phyloP scores from a whole-genome alignment of 2,329 filamentous ascomycete genomes.

The Coniochaeta prunicola region DNA sequence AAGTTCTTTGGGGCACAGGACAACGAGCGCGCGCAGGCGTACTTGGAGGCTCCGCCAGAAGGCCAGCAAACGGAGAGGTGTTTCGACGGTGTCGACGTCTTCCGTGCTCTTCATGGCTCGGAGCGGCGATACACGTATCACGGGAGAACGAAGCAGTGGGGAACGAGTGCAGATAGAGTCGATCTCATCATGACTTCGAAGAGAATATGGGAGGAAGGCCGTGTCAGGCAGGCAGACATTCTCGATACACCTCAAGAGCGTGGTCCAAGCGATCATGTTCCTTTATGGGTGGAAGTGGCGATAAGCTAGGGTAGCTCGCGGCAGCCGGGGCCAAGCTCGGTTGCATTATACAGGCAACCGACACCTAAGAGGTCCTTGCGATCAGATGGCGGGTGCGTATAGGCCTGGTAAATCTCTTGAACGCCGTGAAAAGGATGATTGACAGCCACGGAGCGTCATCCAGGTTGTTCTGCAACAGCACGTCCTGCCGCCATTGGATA shows the following conservation, averaged over 20 bases:
- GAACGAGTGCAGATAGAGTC: slow-evolving; percentile 43
- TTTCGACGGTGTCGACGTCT: slow-evolving; percentile 34
- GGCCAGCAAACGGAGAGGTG: slow-evolving; percentile 21
- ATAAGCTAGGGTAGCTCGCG: not conserved
- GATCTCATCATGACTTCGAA: slow-evolving; percentile 41
- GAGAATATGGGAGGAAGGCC: slow-evolving; percentile 17
- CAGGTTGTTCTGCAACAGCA: too few relatives aligned
- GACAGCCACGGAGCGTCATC: too few relatives aligned
- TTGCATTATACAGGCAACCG: not conserved
- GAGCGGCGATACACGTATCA: slow-evolving; percentile 42
- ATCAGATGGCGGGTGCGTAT: too few relatives aligned
- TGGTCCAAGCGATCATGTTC: slow-evolving; percentile 46
- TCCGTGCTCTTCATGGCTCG: slow-evolving; percentile 32
- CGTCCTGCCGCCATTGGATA: too few relatives aligned
- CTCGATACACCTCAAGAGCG: slow-evolving; percentile 33
- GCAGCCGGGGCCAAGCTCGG: not conserved
- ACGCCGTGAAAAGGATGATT: too few relatives aligned
- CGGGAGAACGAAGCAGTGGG: slow-evolving; percentile 33
- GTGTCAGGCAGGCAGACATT: slow-evolving; percentile 19
- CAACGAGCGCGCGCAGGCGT: slow-evolving; percentile 9
- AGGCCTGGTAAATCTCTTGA: too few relatives aligned
- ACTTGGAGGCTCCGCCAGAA: slow-evolving; percentile 3
- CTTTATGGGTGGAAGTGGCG: slow-evolving; percentile 32
- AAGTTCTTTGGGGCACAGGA: slow-evolving; percentile 32
- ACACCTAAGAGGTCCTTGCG: too few relatives aligned